A percentile compares a stretch with the other conserved stretches of the same genome.
phyloP scores from a whole-genome alignment of 1,284 basidiomycete species.

The Ganoderma lucidum region DNA sequence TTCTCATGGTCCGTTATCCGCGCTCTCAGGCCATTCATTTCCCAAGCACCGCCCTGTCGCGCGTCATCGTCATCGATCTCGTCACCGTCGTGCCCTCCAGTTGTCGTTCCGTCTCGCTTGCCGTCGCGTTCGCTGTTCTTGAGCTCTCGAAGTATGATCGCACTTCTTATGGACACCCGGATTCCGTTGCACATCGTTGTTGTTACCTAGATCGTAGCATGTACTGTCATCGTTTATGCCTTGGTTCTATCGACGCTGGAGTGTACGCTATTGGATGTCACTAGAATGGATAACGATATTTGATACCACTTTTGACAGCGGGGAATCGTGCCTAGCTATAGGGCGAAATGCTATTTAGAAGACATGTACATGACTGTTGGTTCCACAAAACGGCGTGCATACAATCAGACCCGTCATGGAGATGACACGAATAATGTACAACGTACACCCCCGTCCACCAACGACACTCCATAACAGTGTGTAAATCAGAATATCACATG shows the following conservation, averaged over 20 bases:
- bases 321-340: background rate
- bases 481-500: background rate
- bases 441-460: background rate
- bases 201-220: background rate
- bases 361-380: background rate
- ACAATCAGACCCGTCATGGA: background rate
- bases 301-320: background rate
- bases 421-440: background rate
- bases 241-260: background rate
- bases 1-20: background rate
- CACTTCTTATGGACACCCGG: background rate
- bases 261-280: background rate
- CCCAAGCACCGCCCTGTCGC: background rate
- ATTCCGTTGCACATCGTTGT: background rate
- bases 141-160: background rate
- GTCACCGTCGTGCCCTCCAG: background rate
- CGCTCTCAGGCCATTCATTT: background rate
- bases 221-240: background rate
- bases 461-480: background rate
- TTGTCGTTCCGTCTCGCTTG: slow-evolving; percentile 1
- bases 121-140: background rate
- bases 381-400: background rate
- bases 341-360: background rate
- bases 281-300: background rate
- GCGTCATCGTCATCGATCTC: background rate